phyloP scores from a whole-genome alignment of 169 alveolate species.

The Cryptosporidium felis region DNA sequence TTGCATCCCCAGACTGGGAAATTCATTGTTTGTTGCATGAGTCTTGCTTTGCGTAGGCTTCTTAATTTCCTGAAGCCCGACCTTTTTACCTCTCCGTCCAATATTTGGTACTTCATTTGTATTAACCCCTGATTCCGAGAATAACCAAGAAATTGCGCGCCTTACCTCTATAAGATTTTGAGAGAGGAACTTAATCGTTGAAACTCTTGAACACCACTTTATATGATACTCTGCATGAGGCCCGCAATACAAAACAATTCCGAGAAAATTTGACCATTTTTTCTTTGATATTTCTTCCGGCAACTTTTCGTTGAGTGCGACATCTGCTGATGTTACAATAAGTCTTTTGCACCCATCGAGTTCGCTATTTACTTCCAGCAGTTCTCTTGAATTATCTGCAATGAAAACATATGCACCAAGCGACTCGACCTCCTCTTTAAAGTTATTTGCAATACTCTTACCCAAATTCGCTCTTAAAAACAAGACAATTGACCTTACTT shows the following conservation, averaged over 20 bases:
- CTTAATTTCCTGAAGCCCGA: slow-evolving; percentile 17
- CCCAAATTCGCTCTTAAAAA: slow-evolving; percentile 70
- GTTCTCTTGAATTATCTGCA: slow-evolving; percentile 23
- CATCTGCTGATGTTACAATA: slow-evolving; percentile 69
- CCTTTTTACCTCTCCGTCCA: slow-evolving; percentile 44
- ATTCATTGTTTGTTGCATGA: neutral
- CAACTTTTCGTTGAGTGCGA: slow-evolving; percentile 40
- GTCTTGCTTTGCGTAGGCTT: slow-evolving; percentile 1
- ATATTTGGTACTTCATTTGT: slow-evolving; percentile 48
- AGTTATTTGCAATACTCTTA: slow-evolving; percentile 15
- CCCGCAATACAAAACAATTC: slow-evolving; percentile 48
- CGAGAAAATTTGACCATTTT: slow-evolving; percentile 38
- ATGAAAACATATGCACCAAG: slow-evolving; percentile 66
- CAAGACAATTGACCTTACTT: slow-evolving; percentile 59
- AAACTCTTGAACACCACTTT: slow-evolving; percentile 63
- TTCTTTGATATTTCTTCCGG: slow-evolving; percentile 51
- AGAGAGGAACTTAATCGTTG: slow-evolving; percentile 49
- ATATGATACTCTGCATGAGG: slow-evolving; percentile 71
- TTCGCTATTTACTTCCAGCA: slow-evolving; percentile 35
- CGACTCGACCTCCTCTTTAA: slow-evolving; percentile 67
- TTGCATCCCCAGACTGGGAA: slow-evolving; percentile 40
- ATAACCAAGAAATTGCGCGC: slow-evolving; percentile 70
- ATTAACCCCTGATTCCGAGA: slow-evolving; percentile 15
- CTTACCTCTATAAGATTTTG: slow-evolving; percentile 65
- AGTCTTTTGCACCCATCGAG: slow-evolving; percentile 62